These are phyloP conservation scores for Salix arbutifolia DNA, from an alignment of 345 rosid species.

Conservation along the genomic window DNA sequence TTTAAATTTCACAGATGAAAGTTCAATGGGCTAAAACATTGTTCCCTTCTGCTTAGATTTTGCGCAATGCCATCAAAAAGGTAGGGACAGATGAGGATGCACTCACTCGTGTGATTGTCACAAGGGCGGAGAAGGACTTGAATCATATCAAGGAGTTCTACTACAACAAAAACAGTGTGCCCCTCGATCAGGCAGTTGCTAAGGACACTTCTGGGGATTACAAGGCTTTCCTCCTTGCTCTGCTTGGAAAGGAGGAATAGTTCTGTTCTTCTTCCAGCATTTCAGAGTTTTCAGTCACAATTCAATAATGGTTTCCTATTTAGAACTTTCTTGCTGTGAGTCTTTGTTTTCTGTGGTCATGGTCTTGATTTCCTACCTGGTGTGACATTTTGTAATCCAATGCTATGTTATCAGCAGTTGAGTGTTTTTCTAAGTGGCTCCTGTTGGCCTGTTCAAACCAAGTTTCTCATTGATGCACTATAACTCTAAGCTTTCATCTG, in stretches of 20 bases:
- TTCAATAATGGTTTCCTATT: neutral
- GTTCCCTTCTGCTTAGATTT: slow-evolving; percentile 21
- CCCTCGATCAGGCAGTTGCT: slow-evolving; percentile 48
- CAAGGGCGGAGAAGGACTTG: slow-evolving; percentile 62
- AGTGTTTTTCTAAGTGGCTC: neutral
- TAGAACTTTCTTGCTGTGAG: neutral
- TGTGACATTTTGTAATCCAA: neutral
- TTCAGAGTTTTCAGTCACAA: neutral
- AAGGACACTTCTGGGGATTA: slow-evolving; percentile 58
- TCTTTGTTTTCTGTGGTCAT: neutral
- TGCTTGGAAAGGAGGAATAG: slow-evolving; percentile 44
- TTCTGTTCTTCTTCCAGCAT: neutral
- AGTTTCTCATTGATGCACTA: no score
- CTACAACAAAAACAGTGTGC: slow-evolving; percentile 50
- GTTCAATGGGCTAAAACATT: neutral
- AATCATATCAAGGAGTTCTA: slow-evolving; percentile 48
- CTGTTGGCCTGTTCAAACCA: neutral
- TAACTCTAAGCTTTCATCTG: no score
- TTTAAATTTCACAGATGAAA: neutral
- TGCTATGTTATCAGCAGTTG: neutral
- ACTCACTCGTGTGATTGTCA: slow-evolving; percentile 43
- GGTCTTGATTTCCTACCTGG: neutral
- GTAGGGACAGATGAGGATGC: slow-evolving; percentile 48
- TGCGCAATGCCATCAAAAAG: slow-evolving; percentile 36
- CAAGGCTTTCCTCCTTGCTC: slow-evolving; percentile 47